Conservation (phyloP, 106 monocot species). For the Allium sativum region DNA sequence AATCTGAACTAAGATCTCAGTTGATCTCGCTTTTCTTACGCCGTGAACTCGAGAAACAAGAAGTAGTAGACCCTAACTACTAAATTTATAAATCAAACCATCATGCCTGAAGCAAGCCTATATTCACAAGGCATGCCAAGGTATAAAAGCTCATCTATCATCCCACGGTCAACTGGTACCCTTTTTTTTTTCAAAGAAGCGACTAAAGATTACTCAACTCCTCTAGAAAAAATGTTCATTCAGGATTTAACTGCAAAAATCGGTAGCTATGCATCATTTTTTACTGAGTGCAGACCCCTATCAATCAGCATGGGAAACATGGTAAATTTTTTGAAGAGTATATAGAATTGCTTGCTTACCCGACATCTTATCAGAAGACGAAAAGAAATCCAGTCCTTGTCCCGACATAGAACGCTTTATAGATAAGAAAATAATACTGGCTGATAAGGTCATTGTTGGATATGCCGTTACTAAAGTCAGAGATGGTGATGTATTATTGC, state of each 20-base stretch:
- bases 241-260: slow-evolving; percentile 83
- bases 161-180: too few relatives aligned
- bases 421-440: slow-evolving; percentile 82
- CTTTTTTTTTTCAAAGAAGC: slow-evolving; percentile 80
- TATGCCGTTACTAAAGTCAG: slow-evolving; percentile 84
- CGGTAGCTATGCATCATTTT: slow-evolving; percentile 77
- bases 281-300: slow-evolving; percentile 89
- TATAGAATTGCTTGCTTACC: slow-evolving; percentile 61
- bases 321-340: slow-evolving; percentile 85
- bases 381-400: slow-evolving; percentile 61
- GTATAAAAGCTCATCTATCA: too few relatives aligned
- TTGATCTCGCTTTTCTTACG: too few relatives aligned
- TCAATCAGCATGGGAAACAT: slow-evolving; percentile 98
- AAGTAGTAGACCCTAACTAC: too few relatives aligned
- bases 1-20: too few relatives aligned
- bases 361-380: slow-evolving; percentile 54
- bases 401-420: slow-evolving; percentile 89
- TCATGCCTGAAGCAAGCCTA: too few relatives aligned
- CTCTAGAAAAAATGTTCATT: slow-evolving; percentile 56
- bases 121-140: too few relatives aligned
- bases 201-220: slow-evolving; percentile 66
- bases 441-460: slow-evolving; percentile 77
- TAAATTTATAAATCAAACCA: too few relatives aligned
- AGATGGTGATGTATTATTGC: slow-evolving; percentile 89
- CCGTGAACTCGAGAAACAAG: too few relatives aligned